Evolutionary conservation across 768 basidiomycete genomes (phyloP), one percentile per base, ranked within the genome.

Genomic region (Tephrocybe sp.): DNA sequence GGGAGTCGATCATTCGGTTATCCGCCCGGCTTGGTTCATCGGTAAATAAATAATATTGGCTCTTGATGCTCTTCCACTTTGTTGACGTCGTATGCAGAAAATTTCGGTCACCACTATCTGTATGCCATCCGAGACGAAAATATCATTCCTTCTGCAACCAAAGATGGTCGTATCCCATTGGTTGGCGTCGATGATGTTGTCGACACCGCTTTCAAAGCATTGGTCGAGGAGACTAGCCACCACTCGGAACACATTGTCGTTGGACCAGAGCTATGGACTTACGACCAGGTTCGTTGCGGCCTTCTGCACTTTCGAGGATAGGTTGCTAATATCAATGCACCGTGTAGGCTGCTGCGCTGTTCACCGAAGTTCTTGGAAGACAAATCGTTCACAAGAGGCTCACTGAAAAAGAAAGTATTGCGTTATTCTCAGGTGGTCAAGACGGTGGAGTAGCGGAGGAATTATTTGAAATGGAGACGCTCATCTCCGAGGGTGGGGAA

Each of bases 1-100:
- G 18, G 64, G 61, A 0, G 61, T 69, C 2, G 67, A 72, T 33
- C 69, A 67, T 45, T 54, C 55, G 16, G 61, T 66, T 12, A 33
- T 74, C 8, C 56, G 70, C 1, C 70, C 72, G 2, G 66, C 70
- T 11, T 69, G 65, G 67, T 73, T 72, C 47, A 62, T 61, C 13
- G 69, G 72, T 70, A 38, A 8, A 62, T n/a, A n/a, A n/a, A n/a
- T n/a, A n/a, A n/a, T 48, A 22, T 25, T 22, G 4, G 10, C 3
- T 38, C 18, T 9, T 19, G n/a, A 30, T 31, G 23, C 7, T 42
- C 45, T 36, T 16, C 29, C 13, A 2, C 37, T 42, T 5, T 40
- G 41, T 31, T 31, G 25, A 36, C 8, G 12, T 3, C 7, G 5
- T 10, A 11, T 38, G 16, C 27, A 45, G 25, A 33, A 15, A 30